Evolutionary conservation across 345 rosid genomes (phyloP).

Genomic region (Noccaea caerulescens): DNA sequence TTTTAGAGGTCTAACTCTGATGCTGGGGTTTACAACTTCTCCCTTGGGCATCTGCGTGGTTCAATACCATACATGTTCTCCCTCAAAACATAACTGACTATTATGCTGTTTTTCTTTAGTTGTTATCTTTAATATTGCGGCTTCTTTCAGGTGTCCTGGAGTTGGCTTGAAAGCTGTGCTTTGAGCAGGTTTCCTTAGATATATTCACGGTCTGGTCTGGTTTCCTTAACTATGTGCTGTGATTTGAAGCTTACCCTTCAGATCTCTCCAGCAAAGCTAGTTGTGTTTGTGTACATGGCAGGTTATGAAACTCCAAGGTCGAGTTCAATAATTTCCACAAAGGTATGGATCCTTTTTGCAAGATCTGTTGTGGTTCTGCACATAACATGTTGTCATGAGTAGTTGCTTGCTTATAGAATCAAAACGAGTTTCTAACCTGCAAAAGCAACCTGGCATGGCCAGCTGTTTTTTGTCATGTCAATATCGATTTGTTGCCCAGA

Average conservation of each 20-base stretch:
- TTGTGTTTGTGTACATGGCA: slow-evolving; percentile 17
- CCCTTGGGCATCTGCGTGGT: slow-evolving; percentile 40
- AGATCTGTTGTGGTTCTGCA: slow-evolving; percentile 7
- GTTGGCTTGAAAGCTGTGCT: slow-evolving; percentile 29
- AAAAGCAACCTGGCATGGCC: slow-evolving; percentile 1
- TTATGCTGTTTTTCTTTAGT: slow-evolving; percentile 1
- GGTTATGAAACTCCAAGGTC: not conserved
- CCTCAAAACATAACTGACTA: slow-evolving; percentile 25
- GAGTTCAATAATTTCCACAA: not conserved
- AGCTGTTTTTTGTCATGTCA: too few species aligned
- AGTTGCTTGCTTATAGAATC: not conserved
- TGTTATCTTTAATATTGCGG: slow-evolving; percentile 30
- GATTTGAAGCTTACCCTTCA: slow-evolving; percentile 1
- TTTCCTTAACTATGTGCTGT: not conserved
- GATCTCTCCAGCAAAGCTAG: slow-evolving; percentile 6
- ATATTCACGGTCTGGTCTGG: not conserved
- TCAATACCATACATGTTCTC: slow-evolving; percentile 38
- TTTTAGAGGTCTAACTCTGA: slow-evolving; percentile 54
- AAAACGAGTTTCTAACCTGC: slow-evolving; percentile 1
- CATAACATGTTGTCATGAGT: not conserved
- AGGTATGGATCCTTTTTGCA: slow-evolving; percentile 19
- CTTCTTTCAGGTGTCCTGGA: slow-evolving; percentile 44
- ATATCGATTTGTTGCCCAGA: too few species aligned
- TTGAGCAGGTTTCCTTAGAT: slow-evolving; percentile 34
- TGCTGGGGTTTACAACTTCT: slow-evolving; percentile 47